These are phyloP conservation scores for Cladosporium sp. DNA, from an alignment of 2,329 filamentous ascomycete species.

Conservation along the genomic window DNA sequence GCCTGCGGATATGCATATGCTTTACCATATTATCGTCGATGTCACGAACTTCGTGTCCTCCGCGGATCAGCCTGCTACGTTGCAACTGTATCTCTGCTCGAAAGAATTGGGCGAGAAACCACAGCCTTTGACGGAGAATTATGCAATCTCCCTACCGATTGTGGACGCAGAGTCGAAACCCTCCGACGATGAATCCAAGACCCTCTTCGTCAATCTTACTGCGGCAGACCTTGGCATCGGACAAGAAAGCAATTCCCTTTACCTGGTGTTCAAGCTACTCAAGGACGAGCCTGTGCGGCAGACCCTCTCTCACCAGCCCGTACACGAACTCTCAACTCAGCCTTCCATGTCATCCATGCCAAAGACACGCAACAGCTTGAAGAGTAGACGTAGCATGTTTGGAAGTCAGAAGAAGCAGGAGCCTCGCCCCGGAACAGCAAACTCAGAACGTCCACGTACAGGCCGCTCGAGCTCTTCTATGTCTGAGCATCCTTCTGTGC, in stretches of 20 bases:
- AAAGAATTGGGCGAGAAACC: conserved; percentile 60
- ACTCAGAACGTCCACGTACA: conserved; percentile 19
- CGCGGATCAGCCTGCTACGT: conserved; percentile 65
- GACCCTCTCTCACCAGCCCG: neutral
- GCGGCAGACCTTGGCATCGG: conserved; percentile 65
- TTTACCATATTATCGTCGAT: conserved; percentile 79
- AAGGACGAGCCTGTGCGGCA: conserved; percentile 44
- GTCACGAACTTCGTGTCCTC: conserved; percentile 73
- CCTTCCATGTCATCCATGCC: conserved; percentile 12
- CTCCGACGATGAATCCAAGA: conserved; percentile 65
- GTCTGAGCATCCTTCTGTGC: conserved; percentile 3
- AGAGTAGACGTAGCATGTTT: conserved; percentile 52
- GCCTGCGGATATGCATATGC: conserved; percentile 60
- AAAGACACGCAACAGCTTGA: conserved; percentile 19
- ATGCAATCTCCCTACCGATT: conserved; percentile 68
- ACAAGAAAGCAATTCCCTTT: conserved; percentile 63
- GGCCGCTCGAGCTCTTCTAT: conserved; percentile 18
- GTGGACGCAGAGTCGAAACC: conserved; percentile 63
- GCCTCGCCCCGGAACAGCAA: conserved; percentile 14
- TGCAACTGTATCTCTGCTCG: conserved; percentile 72
- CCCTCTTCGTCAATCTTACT: conserved; percentile 80
- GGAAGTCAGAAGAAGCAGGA: conserved; percentile 53
- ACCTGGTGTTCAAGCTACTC: conserved; percentile 75
- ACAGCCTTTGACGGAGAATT: conserved; percentile 73
- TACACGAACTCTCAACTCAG: neutral